Evolutionary conservation across 73 alveolate species (phyloP), one percentile per base, ranked within the genome.

Genomic region (Paramecium primaurelia): DNA sequence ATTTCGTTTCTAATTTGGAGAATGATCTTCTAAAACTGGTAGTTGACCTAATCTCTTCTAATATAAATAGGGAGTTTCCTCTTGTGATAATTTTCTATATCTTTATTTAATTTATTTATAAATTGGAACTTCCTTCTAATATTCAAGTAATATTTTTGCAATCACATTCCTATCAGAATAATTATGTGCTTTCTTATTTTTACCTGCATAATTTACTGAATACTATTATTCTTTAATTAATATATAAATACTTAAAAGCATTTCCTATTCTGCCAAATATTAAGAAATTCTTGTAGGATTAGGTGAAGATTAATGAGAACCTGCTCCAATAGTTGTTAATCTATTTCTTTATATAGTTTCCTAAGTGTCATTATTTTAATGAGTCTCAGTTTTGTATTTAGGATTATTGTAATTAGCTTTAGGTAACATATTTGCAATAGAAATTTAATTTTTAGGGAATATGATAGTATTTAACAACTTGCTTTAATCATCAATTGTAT

Each of bases 151-250:
- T 8, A 73, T 37, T 14, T 73, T 73, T 2, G 59, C 87, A 9
- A 73, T 37, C 6, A 73, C 87, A 73, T 73, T 73, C 59, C 59
- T 37, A 22, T 73, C 87, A 37, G 87, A 73, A 37, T 73, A 73
- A 20, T 73, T 73, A 73, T 37, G 60, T 73, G 18, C 8, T 38
- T 73, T 73, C n/a, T 22, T 32, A 34, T 73, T 10, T 73, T 18
- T 73, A 12, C 2, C 44, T 3, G 38, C 87, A 16, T 73, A 73
- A 38, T 73, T 73, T 10, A 73, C 60, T 8, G 87, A 73, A 34
- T 37, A 73, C 59, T 37, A 37, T 73, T 73, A 38, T 73, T 73
- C 58, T 37, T 73, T 73, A 37, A 73, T 40, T 37, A 73, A 73
- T 36, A 73, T 73, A 73, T 36, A 37, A 37, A 20, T 73, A 73